phyloP scores from a whole-genome alignment of 2,329 filamentous ascomycete genomes.

The Lasiodiplodia gonubiensis region DNA sequence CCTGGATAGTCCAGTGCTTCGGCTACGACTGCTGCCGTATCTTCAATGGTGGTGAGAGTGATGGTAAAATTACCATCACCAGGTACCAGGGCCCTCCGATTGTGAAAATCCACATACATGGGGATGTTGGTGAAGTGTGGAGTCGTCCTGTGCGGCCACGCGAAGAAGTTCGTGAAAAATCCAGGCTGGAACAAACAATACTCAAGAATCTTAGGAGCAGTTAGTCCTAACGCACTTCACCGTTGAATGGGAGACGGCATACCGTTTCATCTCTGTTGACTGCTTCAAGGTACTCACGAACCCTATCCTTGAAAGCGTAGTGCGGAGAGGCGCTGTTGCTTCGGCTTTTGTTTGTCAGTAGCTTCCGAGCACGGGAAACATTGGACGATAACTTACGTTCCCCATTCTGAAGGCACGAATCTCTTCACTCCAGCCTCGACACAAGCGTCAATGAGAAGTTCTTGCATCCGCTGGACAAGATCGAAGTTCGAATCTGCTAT shows the following conservation, averaged over 20 bases:
- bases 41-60: background rate
- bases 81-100: background rate
- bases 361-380: no score
- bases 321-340: background rate
- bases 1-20: background rate
- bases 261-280: background rate
- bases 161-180: background rate
- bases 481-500: background rate
- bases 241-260: background rate
- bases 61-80: background rate
- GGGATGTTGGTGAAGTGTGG: no score
- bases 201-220: background rate
- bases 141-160: background rate
- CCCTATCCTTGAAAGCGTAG: background rate
- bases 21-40: background rate
- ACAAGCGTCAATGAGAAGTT: constrained; percentile 42
- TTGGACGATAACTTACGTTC: constrained; percentile 30
- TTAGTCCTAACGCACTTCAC: background rate
- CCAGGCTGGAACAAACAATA: background rate
- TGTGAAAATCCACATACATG: background rate
- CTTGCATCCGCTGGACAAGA: constrained; percentile 28
- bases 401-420: constrained; percentile 43
- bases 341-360: background rate
- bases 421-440: constrained; percentile 39
- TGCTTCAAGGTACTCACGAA: background rate